Base-by-base conservation (phyloP, 1,284 basidiomycete genomes). In the Cryptococcus jaspeensis region DNA sequence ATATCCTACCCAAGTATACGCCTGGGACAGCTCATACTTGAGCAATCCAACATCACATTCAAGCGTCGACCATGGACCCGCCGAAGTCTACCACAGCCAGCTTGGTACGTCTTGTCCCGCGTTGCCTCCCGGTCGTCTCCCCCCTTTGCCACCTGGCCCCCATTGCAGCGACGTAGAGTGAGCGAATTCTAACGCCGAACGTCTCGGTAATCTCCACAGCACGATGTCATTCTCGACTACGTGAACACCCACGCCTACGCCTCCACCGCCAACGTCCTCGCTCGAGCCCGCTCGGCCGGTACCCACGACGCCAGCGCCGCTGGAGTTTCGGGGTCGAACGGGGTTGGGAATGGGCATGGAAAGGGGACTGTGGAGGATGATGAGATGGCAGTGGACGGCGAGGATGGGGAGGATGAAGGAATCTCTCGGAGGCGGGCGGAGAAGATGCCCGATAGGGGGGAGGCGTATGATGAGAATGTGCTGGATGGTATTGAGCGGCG, bases 211-310 rank as follows among this genome's bases (percentile, higher is more conserved):
- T 32, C 28, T 32, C 28, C 4, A 32, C 28, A 76, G 74, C 72
- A 74, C 59, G 70, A 73, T 56, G 60, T 76, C n/a, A 66, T 76
- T 20, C 53, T 73, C n/a, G 70, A 76, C 56, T 76, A 76, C 50
- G 55, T 76, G 49, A 59, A 62, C 43, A 67, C 66, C 40, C 59
- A 65, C 23, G 74, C 68, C 7, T 73, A 71, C 50, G 47, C 70
- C 25, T 63, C 63, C 12, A 76, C 74, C 0, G 74, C 72, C 5
- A 53, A 54, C 16, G 57, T 65, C 13, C 64, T 76, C 0, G 25
- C 61, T 12, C 20, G 50, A 32, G 28, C 28, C 28, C 28, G 7
- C 55, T 56, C 15, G 52, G 50, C 20, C 36, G 43, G 12, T 38
- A 49, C 11, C 35, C 7, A 23, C 58, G 20, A 48, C 57, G 20